Percentiles rank a stretch among this genome's conserved stretches.
Conservation (phyloP, 2,329 filamentous ascomycete genomes). For the Colletotrichum sp. region DNA sequence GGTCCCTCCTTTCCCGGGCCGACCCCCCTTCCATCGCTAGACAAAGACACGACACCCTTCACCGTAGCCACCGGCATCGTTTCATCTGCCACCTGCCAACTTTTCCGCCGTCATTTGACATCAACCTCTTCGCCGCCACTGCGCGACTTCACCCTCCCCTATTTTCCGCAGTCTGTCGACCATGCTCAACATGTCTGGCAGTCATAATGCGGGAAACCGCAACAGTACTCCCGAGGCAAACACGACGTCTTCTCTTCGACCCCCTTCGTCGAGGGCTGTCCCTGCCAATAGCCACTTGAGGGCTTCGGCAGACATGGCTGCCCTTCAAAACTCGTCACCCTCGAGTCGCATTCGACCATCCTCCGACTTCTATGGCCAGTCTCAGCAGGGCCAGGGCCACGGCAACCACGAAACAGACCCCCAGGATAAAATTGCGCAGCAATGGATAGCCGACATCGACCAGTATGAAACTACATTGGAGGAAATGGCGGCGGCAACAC, state of each 20-base stretch:
- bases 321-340: constrained; percentile 70
- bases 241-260: constrained; percentile 81
- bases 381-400: constrained; percentile 71
- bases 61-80: constrained; percentile 12
- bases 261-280: constrained; percentile 78
- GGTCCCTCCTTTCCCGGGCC: constrained; percentile 19
- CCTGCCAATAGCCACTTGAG: constrained; percentile 85
- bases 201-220: constrained; percentile 78
- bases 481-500: constrained; percentile 98
- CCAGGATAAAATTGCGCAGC: constrained; percentile 91
- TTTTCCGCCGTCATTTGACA: constrained; percentile 4
- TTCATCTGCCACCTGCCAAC: constrained; percentile 16
- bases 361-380: constrained; percentile 90
- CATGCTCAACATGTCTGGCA: constrained; percentile 71
- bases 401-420: constrained; percentile 76
- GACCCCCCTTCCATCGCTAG: constrained; percentile 11
- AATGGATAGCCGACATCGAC: constrained; percentile 99
- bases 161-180: constrained; percentile 19
- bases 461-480: constrained; percentile 98
- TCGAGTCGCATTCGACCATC: constrained; percentile 88
- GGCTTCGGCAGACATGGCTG: constrained; percentile 94
- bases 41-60: constrained; percentile 21
- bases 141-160: not conserved
- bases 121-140: not conserved
- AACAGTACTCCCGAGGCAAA: constrained; percentile 96